Evolutionary conservation across 192 early-diverging fungal species (phyloP).

Genomic region (Podila epigama): DNA sequence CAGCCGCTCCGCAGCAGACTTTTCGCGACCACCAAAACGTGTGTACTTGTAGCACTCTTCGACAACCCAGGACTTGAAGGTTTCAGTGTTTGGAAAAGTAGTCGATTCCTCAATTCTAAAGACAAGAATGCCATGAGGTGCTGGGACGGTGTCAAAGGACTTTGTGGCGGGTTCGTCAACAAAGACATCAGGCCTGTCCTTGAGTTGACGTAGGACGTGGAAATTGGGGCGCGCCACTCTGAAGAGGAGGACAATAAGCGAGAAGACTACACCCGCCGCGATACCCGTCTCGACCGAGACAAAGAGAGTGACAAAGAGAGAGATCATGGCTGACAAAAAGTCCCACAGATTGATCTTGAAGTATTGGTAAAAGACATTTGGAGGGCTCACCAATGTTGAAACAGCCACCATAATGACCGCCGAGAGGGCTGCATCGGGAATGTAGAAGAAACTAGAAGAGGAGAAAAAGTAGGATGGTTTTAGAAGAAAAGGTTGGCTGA

Average conservation of each 20-base stretch:
- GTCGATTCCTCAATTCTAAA: conserved; percentile 70
- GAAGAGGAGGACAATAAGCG: conserved; percentile 77
- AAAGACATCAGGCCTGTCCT: conserved; percentile 42
- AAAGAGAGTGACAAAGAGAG: conserved; percentile 67
- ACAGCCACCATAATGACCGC: conserved; percentile 50
- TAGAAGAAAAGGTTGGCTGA: background rate
- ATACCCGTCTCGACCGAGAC: conserved; percentile 73
- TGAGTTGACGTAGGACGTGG: conserved; percentile 56
- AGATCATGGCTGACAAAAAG: conserved; percentile 36
- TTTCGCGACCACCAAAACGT: conserved; percentile 50
- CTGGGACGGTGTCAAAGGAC: conserved; percentile 37
- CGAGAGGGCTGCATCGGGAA: conserved; percentile 77
- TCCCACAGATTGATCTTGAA: conserved; percentile 51
- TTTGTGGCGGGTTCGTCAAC: conserved; percentile 4
- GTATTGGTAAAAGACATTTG: conserved; percentile 52
- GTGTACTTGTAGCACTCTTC: conserved; percentile 52
- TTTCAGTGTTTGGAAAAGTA: conserved; percentile 75
- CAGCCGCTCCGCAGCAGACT: conserved; percentile 53
- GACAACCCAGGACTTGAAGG: conserved; percentile 59
- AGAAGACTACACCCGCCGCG: conserved; percentile 76
- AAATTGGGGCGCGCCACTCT: conserved; percentile 76
- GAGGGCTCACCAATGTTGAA: conserved; percentile 24
- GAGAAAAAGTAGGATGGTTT: background rate
- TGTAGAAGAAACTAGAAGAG: conserved; percentile 74
- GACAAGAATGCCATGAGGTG: conserved; percentile 72